phyloP scores from a whole-genome alignment of 139 green algal species.

The Asterochloris erici region DNA sequence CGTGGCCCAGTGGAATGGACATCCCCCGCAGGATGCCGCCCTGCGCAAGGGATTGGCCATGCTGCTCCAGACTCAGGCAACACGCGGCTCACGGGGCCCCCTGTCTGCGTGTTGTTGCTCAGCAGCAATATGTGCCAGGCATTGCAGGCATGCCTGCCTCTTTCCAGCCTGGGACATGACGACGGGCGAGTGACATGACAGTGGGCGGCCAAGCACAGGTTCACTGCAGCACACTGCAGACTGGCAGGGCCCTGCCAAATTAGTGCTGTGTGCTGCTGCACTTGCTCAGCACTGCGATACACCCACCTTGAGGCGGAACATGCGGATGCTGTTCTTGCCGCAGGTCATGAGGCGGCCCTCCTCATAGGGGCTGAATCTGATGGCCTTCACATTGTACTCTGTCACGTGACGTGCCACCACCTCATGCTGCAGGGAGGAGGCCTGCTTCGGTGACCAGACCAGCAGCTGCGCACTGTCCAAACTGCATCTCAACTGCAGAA shows the following conservation, averaged over 20 bases:
- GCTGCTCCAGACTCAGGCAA: too few species aligned
- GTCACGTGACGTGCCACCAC: conserved; percentile 48
- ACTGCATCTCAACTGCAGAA: too few species aligned
- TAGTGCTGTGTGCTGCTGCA: neutral
- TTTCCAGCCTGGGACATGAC: neutral
- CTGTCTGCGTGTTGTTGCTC: too few species aligned
- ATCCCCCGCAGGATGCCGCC: conserved; percentile 58
- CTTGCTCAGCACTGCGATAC: neutral
- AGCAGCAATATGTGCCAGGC: too few species aligned
- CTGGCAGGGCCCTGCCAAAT: too few species aligned
- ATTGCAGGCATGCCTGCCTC: too few species aligned
- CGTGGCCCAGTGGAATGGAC: conserved; percentile 39
- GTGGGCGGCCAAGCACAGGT: neutral
- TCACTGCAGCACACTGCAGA: neutral
- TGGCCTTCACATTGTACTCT: conserved; percentile 64
- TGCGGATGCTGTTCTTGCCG: conserved; percentile 68
- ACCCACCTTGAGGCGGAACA: conserved; percentile 62
- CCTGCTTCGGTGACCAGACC: too few species aligned
- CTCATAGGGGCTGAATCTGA: conserved; percentile 65
- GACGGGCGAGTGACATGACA: neutral
- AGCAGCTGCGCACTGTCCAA: too few species aligned
- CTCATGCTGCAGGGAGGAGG: conserved; percentile 15
- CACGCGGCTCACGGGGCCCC: too few species aligned
- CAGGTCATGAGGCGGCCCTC: conserved; percentile 66
- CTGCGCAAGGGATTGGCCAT: neutral